Percentiles rank a stretch among this genome's conserved stretches.
Conservation (phyloP, 208 protist genomes). For the Naegleria fowleri region DNA sequence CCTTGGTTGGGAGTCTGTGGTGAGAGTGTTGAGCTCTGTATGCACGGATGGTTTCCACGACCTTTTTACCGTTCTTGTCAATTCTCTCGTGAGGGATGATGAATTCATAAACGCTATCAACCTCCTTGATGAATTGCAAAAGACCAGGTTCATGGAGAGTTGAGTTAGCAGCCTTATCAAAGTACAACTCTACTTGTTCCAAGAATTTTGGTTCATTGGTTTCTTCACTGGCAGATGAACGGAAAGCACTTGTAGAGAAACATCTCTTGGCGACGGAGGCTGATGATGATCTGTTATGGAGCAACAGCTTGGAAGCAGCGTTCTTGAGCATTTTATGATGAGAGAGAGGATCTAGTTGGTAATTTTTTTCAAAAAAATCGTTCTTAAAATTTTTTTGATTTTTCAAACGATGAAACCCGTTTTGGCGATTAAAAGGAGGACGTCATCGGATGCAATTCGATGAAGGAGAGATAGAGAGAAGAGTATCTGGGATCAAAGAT, state of each 20-base stretch:
- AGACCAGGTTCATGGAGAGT: slow-evolving; percentile 10
- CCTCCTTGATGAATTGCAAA: slow-evolving; percentile 31
- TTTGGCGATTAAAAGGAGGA: too few relatives aligned
- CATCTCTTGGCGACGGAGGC: background rate
- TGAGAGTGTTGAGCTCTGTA: slow-evolving; percentile 58
- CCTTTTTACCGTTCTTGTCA: background rate
- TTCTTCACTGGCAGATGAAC: background rate
- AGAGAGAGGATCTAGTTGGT: background rate
- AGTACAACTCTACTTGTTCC: slow-evolving; percentile 33
- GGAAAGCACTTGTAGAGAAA: background rate
- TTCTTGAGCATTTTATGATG: background rate
- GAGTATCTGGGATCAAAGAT: too few relatives aligned
- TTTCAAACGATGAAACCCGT: too few relatives aligned
- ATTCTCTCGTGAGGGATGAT: slow-evolving; percentile 19
- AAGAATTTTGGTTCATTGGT: slow-evolving; percentile 32
- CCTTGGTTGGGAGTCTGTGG: slow-evolving; percentile 67
- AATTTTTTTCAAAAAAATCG: too few relatives aligned
- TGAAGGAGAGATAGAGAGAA: too few relatives aligned
- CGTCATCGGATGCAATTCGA: too few relatives aligned
- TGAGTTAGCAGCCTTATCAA: slow-evolving; percentile 33
- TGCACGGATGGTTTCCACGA: slow-evolving; percentile 3
- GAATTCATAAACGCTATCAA: slow-evolving; percentile 12
- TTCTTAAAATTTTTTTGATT: too few relatives aligned
- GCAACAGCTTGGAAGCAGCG: background rate
- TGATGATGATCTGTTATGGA: background rate